Evolutionary conservation across 2,329 filamentous ascomycete genomes (phyloP).

Genomic region (Thelonectria discophora): DNA sequence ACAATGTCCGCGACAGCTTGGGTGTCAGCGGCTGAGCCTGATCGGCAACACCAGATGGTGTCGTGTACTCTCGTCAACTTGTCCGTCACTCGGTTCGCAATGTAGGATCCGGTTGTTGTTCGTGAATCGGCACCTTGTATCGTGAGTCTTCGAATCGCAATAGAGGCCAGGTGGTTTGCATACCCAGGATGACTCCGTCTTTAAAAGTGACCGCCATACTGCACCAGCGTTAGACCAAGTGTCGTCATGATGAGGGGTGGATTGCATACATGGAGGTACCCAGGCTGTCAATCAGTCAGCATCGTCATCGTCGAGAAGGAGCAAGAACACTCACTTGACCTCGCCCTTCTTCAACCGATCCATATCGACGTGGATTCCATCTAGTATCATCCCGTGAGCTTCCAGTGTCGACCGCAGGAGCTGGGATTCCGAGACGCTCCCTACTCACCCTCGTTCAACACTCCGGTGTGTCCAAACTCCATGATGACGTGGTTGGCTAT

Average conservation of each 20-base stretch:
- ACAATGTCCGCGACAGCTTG: constrained; percentile 98
- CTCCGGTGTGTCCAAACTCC: constrained; percentile 71
- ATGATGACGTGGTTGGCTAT: constrained; percentile 49
- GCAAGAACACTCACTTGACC: constrained; percentile 79
- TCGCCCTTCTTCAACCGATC: constrained; percentile 98
- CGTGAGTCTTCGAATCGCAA: constrained; percentile 25
- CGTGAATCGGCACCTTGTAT: constrained; percentile 85
- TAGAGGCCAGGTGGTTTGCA: constrained; percentile 31
- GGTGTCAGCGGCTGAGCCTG: constrained; percentile 95
- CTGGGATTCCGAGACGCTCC: constrained; percentile 35
- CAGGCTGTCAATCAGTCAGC: constrained; percentile 67
- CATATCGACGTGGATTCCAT: constrained; percentile 99
- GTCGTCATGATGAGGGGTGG: constrained; percentile 35
- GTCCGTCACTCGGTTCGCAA: constrained; percentile 98
- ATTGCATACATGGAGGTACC: constrained; percentile 91
- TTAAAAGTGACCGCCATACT: constrained; percentile 99
- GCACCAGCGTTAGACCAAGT: constrained; percentile 41
- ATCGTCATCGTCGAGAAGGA: neutral
- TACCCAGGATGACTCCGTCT: constrained; percentile 92
- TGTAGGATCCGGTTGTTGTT: constrained; percentile 97
- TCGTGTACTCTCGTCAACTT: constrained; percentile 99
- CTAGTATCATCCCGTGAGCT: constrained; percentile 57
- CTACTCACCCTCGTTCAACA: constrained; percentile 68
- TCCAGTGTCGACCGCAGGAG: constrained; percentile 25
- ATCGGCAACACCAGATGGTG: constrained; percentile 99